A percentile compares a stretch with the other conserved stretches of the same genome.
Conservation (phyloP, 495 filamentous ascomycete genomes). For the Alectoria sarmentosa region DNA sequence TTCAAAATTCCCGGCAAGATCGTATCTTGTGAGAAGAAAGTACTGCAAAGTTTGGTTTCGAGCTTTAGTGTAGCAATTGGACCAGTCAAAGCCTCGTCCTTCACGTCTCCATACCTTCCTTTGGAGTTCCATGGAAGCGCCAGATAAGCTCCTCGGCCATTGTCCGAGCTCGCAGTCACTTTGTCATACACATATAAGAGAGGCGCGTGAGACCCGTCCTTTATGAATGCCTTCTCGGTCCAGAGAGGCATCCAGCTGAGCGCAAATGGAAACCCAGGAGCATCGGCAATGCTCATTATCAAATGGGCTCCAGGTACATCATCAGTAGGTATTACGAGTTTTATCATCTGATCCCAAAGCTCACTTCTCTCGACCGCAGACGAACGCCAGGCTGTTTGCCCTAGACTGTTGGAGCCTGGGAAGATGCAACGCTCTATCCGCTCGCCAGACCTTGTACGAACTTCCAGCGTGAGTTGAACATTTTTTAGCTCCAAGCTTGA, state of each 20-base stretch:
- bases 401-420: constrained; percentile 68
- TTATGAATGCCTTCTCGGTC: constrained; percentile 84
- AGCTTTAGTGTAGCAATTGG: constrained; percentile 68
- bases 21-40: constrained; percentile 89
- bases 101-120: constrained; percentile 55
- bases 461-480: constrained; percentile 83
- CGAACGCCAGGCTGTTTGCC: constrained; percentile 79
- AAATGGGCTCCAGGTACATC: constrained; percentile 81
- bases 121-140: constrained; percentile 68
- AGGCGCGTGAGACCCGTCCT: constrained; percentile 76
- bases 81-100: constrained; percentile 67
- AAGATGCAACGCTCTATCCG: constrained; percentile 82
- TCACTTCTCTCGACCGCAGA: constrained; percentile 70
- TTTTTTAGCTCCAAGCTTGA: constrained; percentile 56
- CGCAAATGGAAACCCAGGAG: constrained; percentile 79
- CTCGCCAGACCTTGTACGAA: constrained; percentile 68
- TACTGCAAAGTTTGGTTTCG: constrained; percentile 91
- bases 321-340: constrained; percentile 68
- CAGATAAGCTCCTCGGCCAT: constrained; percentile 74
- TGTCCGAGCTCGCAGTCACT: constrained; percentile 54
- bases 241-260: constrained; percentile 90
- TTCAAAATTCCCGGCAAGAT: constrained; percentile 74
- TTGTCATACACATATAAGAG: constrained; percentile 88
- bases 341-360: constrained; percentile 80
- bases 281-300: constrained; percentile 80